A percentile compares a stretch with the other conserved stretches of the same genome.
phyloP scores from a whole-genome alignment of 371 early-diverging fungal species.

The Dinochytrium kinnereticum region DNA sequence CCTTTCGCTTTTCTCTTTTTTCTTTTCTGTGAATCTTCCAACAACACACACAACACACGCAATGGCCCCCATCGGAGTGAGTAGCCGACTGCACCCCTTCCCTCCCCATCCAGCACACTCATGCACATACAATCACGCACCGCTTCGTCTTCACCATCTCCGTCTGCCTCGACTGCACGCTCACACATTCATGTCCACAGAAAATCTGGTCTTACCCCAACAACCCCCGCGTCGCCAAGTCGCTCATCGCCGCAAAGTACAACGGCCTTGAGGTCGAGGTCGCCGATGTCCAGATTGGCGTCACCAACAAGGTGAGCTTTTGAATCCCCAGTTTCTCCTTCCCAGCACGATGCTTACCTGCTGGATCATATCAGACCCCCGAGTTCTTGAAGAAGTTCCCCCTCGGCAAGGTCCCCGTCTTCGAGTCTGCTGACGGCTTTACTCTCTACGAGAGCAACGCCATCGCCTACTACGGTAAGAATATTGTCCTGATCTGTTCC shows the following conservation, averaged over 20 bases:
- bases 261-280: conserved; percentile 73
- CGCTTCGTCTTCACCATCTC: too few species aligned
- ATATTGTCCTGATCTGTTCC: conserved; percentile 13
- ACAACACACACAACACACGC: background rate
- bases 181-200: too few species aligned
- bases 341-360: background rate
- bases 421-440: conserved; percentile 76
- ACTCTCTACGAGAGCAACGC: conserved; percentile 81
- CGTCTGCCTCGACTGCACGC: too few species aligned
- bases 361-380: conserved; percentile 59
- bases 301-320: conserved; percentile 61
- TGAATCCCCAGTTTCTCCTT: background rate
- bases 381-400: conserved; percentile 88
- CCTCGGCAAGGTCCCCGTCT: conserved; percentile 81
- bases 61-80: conserved; percentile 41
- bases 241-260: conserved; percentile 79
- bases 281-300: conserved; percentile 69
- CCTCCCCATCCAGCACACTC: too few species aligned
- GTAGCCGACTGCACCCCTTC: conserved; percentile 6
- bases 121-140: too few species aligned
- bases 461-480: conserved; percentile 88
- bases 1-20: conserved; percentile 7
- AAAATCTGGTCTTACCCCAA: conserved; percentile 42
- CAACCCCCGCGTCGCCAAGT: conserved; percentile 59
- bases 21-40: background rate